Percentiles rank a stretch among this genome's conserved stretches.
phyloP scores from a whole-genome alignment of 2,329 filamentous ascomycete genomes.

The Verticillium albo-atrum region DNA sequence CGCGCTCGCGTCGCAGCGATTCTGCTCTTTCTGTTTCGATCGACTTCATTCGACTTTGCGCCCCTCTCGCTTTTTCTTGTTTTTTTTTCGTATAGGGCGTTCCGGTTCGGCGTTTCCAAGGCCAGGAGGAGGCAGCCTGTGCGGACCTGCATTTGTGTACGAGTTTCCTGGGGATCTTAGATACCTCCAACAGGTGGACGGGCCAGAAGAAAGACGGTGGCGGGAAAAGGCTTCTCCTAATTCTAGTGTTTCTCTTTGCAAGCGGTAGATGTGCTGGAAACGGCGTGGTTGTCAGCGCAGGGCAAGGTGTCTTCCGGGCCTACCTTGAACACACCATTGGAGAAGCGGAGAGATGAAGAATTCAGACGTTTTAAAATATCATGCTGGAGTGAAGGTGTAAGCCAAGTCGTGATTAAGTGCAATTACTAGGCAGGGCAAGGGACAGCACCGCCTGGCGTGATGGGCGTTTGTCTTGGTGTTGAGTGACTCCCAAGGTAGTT shows the following conservation, averaged over 20 bases:
- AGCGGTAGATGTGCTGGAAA: neutral
- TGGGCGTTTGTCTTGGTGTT: too few relatives aligned
- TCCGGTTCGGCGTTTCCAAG: neutral
- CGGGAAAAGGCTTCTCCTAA: neutral
- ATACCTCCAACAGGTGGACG: neutral
- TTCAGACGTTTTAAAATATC: neutral
- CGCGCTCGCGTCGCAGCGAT: conserved; percentile 12
- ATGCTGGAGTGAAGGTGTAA: too few relatives aligned
- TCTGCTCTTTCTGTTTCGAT: conserved; percentile 3
- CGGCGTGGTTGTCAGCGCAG: neutral
- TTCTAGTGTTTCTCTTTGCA: neutral
- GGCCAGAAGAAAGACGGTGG: neutral
- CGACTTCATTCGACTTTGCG: neutral
- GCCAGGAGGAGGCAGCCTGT: conserved; percentile 2
- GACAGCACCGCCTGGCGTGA: too few relatives aligned
- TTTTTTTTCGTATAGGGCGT: conserved; percentile 17
- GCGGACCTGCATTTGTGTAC: neutral
- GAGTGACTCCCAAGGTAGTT: too few relatives aligned
- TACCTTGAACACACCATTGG: neutral
- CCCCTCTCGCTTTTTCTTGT: conserved; percentile 13
- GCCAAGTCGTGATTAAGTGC: too few relatives aligned
- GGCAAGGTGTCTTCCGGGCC: neutral
- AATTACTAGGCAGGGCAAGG: too few relatives aligned
- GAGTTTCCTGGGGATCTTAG: neutral
- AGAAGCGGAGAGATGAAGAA: neutral